phyloP scores from a whole-genome alignment of 805 yeast genomes.

The Barnettozyma wickerhamii region DNA sequence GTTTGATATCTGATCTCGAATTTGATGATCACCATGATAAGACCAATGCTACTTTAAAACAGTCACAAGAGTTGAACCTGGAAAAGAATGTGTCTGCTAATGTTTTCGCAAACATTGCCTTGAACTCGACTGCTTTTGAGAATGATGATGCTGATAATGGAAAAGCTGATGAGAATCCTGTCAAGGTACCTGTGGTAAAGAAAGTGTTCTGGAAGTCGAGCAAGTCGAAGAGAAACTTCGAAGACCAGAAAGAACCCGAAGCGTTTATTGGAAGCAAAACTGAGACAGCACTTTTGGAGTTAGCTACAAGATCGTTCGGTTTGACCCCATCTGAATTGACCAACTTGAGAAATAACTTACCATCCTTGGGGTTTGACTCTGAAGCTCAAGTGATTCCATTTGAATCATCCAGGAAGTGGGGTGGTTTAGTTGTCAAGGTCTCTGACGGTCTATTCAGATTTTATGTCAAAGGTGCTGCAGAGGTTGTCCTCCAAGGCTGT shows the following conservation, averaged over 20 bases:
- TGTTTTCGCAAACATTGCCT: slow-evolving; percentile 53
- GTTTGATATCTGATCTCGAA: slow-evolving; percentile 54
- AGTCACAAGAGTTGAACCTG: slow-evolving; percentile 17
- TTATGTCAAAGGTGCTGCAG: slow-evolving; percentile 92
- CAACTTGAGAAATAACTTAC: slow-evolving; percentile 34
- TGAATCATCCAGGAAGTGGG: slow-evolving; percentile 91
- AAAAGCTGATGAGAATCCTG: slow-evolving; percentile 25
- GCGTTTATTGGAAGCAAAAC: slow-evolving; percentile 90
- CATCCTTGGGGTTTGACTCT: slow-evolving; percentile 28
- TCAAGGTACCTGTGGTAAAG: slow-evolving; percentile 16
- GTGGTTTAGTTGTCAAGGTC: slow-evolving; percentile 64
- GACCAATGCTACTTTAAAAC: slow-evolving; percentile 11
- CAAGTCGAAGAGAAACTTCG: slow-evolving; percentile 9
- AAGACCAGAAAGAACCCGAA: slow-evolving; percentile 32
- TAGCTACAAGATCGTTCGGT: slow-evolving; percentile 57
- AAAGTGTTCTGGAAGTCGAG: slow-evolving; percentile 16
- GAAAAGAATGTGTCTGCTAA: slow-evolving; percentile 11
- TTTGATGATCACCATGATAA: slow-evolving; percentile 43
- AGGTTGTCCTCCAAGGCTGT: slow-evolving; percentile 67
- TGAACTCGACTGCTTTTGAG: slow-evolving; percentile 91
- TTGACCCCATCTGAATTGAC: slow-evolving; percentile 43
- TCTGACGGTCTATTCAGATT: slow-evolving; percentile 47
- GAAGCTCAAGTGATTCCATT: slow-evolving; percentile 80
- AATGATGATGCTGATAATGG: slow-evolving; percentile 33
- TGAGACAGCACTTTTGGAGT: slow-evolving; percentile 77